Evolutionary conservation across 345 rosid species (phyloP), one percentile per base, ranked within the genome.

Genomic region (Rhodamnia argentea): DNA sequence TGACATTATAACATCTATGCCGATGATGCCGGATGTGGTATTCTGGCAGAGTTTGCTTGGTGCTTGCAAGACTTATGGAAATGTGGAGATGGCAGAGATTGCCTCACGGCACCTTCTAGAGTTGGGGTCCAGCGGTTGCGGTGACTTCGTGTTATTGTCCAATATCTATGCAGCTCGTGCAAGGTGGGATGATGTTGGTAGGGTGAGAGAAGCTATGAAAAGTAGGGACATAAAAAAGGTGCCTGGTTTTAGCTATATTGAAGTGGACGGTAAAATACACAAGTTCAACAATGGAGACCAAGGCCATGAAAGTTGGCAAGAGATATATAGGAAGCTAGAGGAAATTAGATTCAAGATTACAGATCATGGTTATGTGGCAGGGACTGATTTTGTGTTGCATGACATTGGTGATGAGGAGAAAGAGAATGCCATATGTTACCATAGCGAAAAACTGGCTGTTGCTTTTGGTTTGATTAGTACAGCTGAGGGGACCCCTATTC

Each of bases 331-430:
- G 26, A 95, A 95, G 89, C 90, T 96, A 75, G 94, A 96, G 27
- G 99, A 96, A 90, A 92, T 95, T 83, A 90, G 93, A 89, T 92
- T 92, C 86, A 95, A 87, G 92, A 91, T 94, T 62, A 92, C 88
- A 90, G 96, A 95, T 57, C 86, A 89, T 13, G 97, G 99, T 7
- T 95, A 95, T 87, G 92, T 91, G 76, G 97, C 98, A 3, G 94
- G 92, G 87, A 95, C 98, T 40, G 88, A 91, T 86, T 93, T 89
- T 84, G 99, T 96, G 74, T 87, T 95, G 89, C 98, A 96, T 89
- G 98, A 96, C 89, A 94, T 95, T 82, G 98, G 95, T 58, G 96
- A 95, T 44, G 98, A 96, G 86, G 99, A 96, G 88, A 95, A 96
- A 90, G 98, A 93, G 92, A 93, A 94, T 64, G 98, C 92, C 40